A percentile compares a stretch with the other conserved stretches of the same genome.
phyloP scores from a whole-genome alignment of 768 basidiomycete genomes.

The Mycena pura region DNA sequence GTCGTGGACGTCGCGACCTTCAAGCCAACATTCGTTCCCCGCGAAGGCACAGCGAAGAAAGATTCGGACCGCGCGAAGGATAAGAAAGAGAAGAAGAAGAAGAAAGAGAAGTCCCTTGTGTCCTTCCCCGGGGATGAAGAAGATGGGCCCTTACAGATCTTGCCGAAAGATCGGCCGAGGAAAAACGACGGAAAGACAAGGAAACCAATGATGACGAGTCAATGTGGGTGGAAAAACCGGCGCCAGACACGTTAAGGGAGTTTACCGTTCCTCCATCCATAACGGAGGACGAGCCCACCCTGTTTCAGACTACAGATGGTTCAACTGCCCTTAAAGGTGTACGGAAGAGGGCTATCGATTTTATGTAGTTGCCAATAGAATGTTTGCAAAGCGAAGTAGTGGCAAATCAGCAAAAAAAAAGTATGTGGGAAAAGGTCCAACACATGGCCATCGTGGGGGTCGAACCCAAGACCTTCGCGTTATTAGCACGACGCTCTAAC shows the following conservation, averaged over 20 bases:
- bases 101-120: constrained; percentile 60
- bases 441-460: constrained; percentile 52
- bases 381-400: no score
- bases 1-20: constrained; percentile 69
- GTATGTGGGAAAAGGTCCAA: no score
- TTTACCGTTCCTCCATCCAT: constrained; percentile 6
- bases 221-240: constrained; percentile 76
- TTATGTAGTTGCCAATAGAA: constrained; percentile 55
- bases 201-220: constrained; percentile 54
- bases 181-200: constrained; percentile 47
- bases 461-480: constrained; percentile 85
- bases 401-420: no score
- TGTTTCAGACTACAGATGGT: constrained; percentile 10
- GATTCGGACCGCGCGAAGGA: constrained; percentile 30
- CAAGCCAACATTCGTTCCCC: constrained; percentile 86
- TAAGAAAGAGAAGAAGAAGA: constrained; percentile 52
- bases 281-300: not conserved
- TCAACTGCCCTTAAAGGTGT: constrained; percentile 45
- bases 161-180: constrained; percentile 35
- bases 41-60: constrained; percentile 53
- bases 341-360: constrained; percentile 78
- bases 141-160: constrained; percentile 36
- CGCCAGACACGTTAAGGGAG: constrained; percentile 54
- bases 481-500: constrained; percentile 94
- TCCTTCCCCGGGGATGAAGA: constrained; percentile 64